Evolutionary conservation across 2,329 filamentous ascomycete species (phyloP).

Genomic region (Fusarium piperis): DNA sequence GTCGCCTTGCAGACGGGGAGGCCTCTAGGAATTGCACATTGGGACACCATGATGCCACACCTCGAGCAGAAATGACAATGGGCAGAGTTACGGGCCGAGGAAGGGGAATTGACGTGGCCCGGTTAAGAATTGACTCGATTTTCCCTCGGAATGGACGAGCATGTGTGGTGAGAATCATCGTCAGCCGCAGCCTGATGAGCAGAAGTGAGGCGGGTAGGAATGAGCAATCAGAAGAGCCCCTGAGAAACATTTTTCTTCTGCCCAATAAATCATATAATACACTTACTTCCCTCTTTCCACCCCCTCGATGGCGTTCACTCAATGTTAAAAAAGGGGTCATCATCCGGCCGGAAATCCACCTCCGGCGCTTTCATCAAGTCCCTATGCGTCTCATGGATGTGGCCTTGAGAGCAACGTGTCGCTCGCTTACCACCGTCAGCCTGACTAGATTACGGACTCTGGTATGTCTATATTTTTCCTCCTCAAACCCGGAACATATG

Average conservation of each 20-base stretch:
- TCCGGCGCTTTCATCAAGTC: neutral
- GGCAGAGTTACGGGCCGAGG: too few species aligned
- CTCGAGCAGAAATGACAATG: neutral
- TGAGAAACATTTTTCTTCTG: too few species aligned
- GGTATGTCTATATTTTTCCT: too few species aligned
- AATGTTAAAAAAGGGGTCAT: neutral
- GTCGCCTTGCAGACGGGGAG: neutral
- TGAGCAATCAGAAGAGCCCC: neutral
- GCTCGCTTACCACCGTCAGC: too few species aligned
- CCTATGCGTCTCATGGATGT: neutral
- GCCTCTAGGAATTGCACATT: neutral
- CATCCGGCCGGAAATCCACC: neutral
- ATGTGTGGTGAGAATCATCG: neutral
- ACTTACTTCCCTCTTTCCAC: too few species aligned
- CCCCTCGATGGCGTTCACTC: neutral
- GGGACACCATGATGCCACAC: neutral
- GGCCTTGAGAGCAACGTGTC: neutral
- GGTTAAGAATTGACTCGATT: neutral
- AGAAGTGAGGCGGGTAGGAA: neutral
- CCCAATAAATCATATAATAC: too few species aligned
- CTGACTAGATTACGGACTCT: too few species aligned
- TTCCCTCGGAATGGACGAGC: neutral
- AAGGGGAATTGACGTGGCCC: too few species aligned
- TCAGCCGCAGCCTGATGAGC: neutral
- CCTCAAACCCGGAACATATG: too few species aligned